Evolutionary conservation across 169 alveolate species (phyloP), one percentile per base, ranked within the genome.

Genomic region (Eimeria sp.): DNA sequence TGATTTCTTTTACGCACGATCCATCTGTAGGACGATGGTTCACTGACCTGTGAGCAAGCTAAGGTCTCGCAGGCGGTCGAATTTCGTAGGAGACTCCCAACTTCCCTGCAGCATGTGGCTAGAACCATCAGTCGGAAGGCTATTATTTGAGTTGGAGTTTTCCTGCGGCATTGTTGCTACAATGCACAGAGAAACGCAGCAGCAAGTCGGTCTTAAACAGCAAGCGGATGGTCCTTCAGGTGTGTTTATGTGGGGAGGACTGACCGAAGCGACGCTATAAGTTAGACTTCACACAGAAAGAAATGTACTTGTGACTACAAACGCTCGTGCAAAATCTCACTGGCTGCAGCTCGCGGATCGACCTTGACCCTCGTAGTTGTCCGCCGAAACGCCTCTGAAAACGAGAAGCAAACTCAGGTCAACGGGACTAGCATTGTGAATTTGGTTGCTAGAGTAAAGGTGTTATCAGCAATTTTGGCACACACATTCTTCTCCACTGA

Each of bases 1-100:
- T 10, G 18, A 33, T 16, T 40, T 40, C 43, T 14, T 40, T 1
- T 40, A 10, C 27, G 83, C 83, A 16, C 16, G 83, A 20, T 74
- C 18, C 56, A 74, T 16, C 30, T 40, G 49, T 10, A 78, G n/a
- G 88, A 14, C 6, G 68, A n/a, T 46, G 6, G 30, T n/a, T 27
- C 68, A 78, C 72, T 54, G 37, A 85, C 91, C 91, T 56, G 72
- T 85, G 91, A 85, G 91, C 52, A 85, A 37, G 91, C 91, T 85
- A 37, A 85, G 91, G 18, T 85, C 91, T 27, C 71, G 72, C 27
- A 85, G 58, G 33, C 78, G 78, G 52, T 85, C 91, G 91, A 85
- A 85, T 46, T 62, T 85, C 27, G 76, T 85, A 33, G 91, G 60
- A 6, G 76, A 37, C 33, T 37, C 33, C 58, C 49, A 40, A 25